These are phyloP conservation scores for Tuber aestivum DNA, from an alignment of 495 filamentous ascomycete species.

Conservation along the genomic window DNA sequence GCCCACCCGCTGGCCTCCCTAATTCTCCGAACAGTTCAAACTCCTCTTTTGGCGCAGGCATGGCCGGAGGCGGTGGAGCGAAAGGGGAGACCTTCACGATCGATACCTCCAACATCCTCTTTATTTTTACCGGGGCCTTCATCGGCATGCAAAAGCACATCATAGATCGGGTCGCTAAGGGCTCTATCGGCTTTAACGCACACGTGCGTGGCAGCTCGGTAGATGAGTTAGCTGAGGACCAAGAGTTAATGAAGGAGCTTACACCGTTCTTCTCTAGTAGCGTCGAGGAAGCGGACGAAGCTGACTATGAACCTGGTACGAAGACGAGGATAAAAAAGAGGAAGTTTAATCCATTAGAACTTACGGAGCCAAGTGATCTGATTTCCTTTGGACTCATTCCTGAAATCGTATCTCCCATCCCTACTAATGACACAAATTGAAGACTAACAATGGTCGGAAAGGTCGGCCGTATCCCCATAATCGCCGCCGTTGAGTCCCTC, in stretches of 20 bases:
- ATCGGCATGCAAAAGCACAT: slow-evolving; percentile 86
- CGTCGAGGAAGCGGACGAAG: slow-evolving; percentile 7
- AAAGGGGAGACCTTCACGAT: slow-evolving; percentile 87
- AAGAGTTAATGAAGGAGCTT: slow-evolving; percentile 60
- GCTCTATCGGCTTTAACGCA: slow-evolving; percentile 87
- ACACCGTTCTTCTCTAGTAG: slow-evolving; percentile 56
- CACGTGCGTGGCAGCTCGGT: slow-evolving; percentile 55
- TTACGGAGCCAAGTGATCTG: slow-evolving; percentile 73
- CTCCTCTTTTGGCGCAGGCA: slow-evolving; percentile 19
- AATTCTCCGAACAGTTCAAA: slow-evolving; percentile 19
- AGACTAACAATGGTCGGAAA: slow-evolving; percentile 35
- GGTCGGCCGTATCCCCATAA: slow-evolving; percentile 73
- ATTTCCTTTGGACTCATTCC: slow-evolving; percentile 92
- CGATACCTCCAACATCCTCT: slow-evolving; percentile 91
- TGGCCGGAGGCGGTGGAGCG: slow-evolving; percentile 45
- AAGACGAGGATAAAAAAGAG: slow-evolving; percentile 40
- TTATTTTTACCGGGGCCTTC: slow-evolving; percentile 93
- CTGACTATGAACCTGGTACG: slow-evolving; percentile 18
- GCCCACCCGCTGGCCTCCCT: slow-evolving; percentile 32
- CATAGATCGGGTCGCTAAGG: slow-evolving; percentile 75
- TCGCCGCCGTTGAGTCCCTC: slow-evolving; percentile 74
- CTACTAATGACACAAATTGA: background rate
- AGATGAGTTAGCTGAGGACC: slow-evolving; percentile 49
- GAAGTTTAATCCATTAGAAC: slow-evolving; percentile 72
- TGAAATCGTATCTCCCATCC: slow-evolving; percentile 56